Evolutionary conservation across 805 yeast genomes (phyloP), one percentile per base, ranked within the genome.

Genomic region (Millerozyma acaciae): DNA sequence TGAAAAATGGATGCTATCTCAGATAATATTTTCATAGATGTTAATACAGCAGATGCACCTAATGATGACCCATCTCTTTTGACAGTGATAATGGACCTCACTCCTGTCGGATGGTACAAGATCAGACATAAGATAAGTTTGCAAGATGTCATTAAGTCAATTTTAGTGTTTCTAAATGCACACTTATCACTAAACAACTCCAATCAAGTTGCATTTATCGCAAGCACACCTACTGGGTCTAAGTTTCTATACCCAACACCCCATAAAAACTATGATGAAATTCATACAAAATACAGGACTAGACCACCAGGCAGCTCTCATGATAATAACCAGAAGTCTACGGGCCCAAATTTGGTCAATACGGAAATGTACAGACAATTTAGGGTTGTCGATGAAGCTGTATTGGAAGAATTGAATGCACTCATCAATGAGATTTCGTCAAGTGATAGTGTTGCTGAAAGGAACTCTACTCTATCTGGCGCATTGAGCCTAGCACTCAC

Each of bases 361-460:
- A 50, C 67, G 32, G 80, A 78, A 27, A 86, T 90, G 86, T 87
- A 90, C 51, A 68, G 95, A 40, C 95, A 84, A 51, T 90, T 90
- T 50, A 70, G 82, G 41, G 67, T 76, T 25, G 80, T 90, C 18
- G 95, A 88, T 55, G 89, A 84, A 35, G 62, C 78, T 0, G 78
- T 90, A 1, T 53, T 86, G 10, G 70, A 70, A 23, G 79, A 78
- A 32, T 52, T 89, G 19, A 73, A 76, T 32, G 42, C 51, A 2
- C 45, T 35, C 14, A 26, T 39, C 2, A 26, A 62, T 57, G 45
- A 33, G 24, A 37, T 31, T 16, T 37, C 30, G 9, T 29, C 38
- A 13, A 35, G 49, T 4, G 50, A 53, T 4, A 47, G 54, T 14
- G 48, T 51, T 18, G 57, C 59, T 9, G 71, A 78, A 21, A 62